These are phyloP conservation scores for Plasmopara viticola DNA, from an alignment of 352 stramenopile species.

Conservation along the genomic window DNA sequence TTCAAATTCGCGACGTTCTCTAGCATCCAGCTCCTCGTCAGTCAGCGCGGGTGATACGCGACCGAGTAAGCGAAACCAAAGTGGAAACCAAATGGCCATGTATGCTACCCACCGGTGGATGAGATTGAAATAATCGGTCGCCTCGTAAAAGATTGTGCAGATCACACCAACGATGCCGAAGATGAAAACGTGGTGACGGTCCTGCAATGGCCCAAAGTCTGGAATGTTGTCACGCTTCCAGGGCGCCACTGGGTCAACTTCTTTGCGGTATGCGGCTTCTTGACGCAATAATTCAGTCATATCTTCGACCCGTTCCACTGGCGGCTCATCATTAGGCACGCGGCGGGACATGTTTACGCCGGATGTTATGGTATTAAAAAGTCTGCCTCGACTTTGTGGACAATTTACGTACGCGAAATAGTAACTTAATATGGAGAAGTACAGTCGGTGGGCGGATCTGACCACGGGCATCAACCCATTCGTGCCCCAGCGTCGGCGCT, in stretches of 20 bases:
- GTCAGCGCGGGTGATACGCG: constrained; percentile 55
- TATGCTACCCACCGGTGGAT: constrained; percentile 71
- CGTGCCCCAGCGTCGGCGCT: constrained; percentile 63
- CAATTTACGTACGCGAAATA: background rate
- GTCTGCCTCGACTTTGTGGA: background rate
- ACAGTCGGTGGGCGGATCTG: constrained; percentile 78
- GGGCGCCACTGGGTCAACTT: constrained; percentile 70
- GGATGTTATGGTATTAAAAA: no score
- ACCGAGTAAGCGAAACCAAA: constrained; percentile 71
- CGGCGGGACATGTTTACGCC: constrained; percentile 12
- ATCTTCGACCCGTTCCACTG: constrained; percentile 4
- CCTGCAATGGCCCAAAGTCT: constrained; percentile 63
- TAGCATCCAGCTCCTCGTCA: constrained; percentile 49
- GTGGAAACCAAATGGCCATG: constrained; percentile 69
- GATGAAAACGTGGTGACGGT: constrained; percentile 55
- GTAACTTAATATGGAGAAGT: constrained; percentile 75
- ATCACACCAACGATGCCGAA: constrained; percentile 60
- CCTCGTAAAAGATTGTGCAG: constrained; percentile 68
- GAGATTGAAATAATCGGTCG: constrained; percentile 66
- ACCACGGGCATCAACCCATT: constrained; percentile 85
- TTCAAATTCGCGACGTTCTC: constrained; percentile 44
- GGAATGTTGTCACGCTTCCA: constrained; percentile 79
- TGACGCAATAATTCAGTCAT: constrained; percentile 33
- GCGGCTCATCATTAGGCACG: constrained; percentile 7
- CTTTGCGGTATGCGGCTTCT: constrained; percentile 52